Conservation (phyloP, 2,329 filamentous ascomycete genomes). For the Trichoderma atroviride region DNA sequence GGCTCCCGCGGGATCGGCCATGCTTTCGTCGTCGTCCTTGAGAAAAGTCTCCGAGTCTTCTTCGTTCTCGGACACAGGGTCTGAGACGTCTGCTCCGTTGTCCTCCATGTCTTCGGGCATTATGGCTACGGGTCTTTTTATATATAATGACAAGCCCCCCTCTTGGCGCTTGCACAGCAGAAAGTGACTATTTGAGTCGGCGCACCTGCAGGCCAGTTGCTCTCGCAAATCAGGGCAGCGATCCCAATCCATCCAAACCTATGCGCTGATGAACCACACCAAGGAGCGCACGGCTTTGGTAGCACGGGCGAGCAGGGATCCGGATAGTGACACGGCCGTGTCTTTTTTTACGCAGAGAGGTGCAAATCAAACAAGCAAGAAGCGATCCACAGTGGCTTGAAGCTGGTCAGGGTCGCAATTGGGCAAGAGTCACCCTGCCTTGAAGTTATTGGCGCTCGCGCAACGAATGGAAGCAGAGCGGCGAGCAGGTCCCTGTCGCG, state of each 20-base stretch:
- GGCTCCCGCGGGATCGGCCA: constrained; percentile 52
- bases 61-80: constrained; percentile 62
- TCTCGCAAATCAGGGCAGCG: constrained; percentile 37
- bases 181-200: constrained; percentile 20
- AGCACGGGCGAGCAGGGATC: constrained; percentile 36
- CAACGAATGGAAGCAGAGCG: not conserved
- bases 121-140: constrained; percentile 52
- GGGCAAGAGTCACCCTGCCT: constrained; percentile 3
- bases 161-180: constrained; percentile 34
- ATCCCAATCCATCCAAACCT: constrained; percentile 36
- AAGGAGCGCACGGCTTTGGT: constrained; percentile 34
- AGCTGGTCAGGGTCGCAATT: constrained; percentile 2
- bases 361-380: constrained; percentile 24
- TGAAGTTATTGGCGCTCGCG: not conserved
- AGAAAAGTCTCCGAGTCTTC: constrained; percentile 54
- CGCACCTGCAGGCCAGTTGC: constrained; percentile 20
- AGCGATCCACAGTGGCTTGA: constrained; percentile 28
- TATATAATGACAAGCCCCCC: constrained; percentile 40
- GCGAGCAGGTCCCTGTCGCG: not conserved
- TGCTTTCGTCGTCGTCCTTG: constrained; percentile 56
- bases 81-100: constrained; percentile 59
- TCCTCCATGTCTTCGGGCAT: constrained; percentile 60
- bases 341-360: constrained; percentile 37
- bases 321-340: constrained; percentile 33
- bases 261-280: constrained; percentile 41